phyloP scores from a whole-genome alignment of 2,329 filamentous ascomycete species.

The Blastomyces silverae region DNA sequence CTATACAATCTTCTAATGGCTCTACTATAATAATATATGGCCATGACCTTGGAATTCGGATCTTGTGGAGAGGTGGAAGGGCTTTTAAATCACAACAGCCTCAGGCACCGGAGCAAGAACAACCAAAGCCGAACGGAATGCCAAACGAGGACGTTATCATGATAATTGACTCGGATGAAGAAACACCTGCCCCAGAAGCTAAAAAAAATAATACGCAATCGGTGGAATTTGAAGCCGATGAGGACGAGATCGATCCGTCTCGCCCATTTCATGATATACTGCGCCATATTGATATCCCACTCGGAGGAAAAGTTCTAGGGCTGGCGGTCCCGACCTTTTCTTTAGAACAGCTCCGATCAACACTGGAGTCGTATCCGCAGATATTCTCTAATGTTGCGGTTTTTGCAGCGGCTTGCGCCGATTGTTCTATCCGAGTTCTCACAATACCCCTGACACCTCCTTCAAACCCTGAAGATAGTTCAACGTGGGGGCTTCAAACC shows the following conservation, averaged over 20 bases:
- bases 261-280: slow-evolving; percentile 50
- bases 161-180: slow-evolving; percentile 53
- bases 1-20: slow-evolving; percentile 53
- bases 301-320: slow-evolving; percentile 49
- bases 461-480: slow-evolving; percentile 32
- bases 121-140: slow-evolving; percentile 38
- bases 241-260: slow-evolving; percentile 53
- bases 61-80: slow-evolving; percentile 56
- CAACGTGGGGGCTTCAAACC: slow-evolving; percentile 42
- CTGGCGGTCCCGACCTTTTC: slow-evolving; percentile 46
- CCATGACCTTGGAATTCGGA: slow-evolving; percentile 51
- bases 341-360: slow-evolving; percentile 34
- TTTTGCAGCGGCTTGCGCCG: slow-evolving; percentile 50
- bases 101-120: slow-evolving; percentile 22
- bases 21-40: slow-evolving; percentile 57
- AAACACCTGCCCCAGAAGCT: slow-evolving; percentile 41
- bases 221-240: slow-evolving; percentile 48
- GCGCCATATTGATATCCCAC: slow-evolving; percentile 49
- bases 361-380: slow-evolving; percentile 41
- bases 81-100: slow-evolving; percentile 37
- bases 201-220: slow-evolving; percentile 23
- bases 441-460: slow-evolving; percentile 51
- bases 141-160: slow-evolving; percentile 43
- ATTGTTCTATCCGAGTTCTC: slow-evolving; percentile 51
- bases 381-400: slow-evolving; percentile 48